Evolutionary conservation across 176 grass and related monocot genomes (phyloP).

Genomic region (Rhynchospora breviuscula): DNA sequence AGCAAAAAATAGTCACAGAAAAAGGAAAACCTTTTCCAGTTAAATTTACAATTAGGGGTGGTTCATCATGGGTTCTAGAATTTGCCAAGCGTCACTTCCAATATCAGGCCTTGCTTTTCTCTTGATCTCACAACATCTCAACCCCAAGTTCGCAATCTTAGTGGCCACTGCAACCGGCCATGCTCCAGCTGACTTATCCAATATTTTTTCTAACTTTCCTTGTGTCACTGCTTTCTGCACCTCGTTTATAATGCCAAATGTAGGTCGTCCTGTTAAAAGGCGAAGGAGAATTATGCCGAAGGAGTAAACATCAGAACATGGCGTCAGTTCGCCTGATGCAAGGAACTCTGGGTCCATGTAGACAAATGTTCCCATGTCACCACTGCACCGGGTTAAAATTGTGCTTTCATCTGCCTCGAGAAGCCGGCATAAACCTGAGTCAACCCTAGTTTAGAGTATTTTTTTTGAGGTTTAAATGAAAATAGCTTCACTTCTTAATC

Average conservation of each 20-base stretch:
- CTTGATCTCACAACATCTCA: constrained; percentile 67
- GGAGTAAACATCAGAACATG: constrained; percentile 68
- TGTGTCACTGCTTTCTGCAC: constrained; percentile 47
- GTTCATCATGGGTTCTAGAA: constrained; percentile 23
- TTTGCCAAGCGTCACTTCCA: constrained; percentile 13
- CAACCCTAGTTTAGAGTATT: not conserved
- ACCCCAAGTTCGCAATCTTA: constrained; percentile 44
- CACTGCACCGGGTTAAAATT: constrained; percentile 60
- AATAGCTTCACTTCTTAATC: not conserved
- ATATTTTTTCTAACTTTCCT: constrained; percentile 43
- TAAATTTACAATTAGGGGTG: constrained; percentile 11
- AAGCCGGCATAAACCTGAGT: constrained; percentile 25
- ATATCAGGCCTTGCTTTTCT: constrained; percentile 62
- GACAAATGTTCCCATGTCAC: constrained; percentile 64
- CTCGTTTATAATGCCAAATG: constrained; percentile 56
- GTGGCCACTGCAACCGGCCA: constrained; percentile 56
- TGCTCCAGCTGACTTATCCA: constrained; percentile 58
- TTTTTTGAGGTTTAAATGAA: not conserved
- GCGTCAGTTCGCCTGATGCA: constrained; percentile 65
- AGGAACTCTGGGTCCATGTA: constrained; percentile 86
- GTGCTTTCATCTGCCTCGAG: constrained; percentile 57
- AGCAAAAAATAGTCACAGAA: not conserved
- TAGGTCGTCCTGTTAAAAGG: constrained; percentile 58
- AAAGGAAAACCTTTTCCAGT: not conserved
- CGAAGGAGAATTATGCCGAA: constrained; percentile 69